These are phyloP conservation scores for Gyromitra esculenta DNA, from an alignment of 2,329 filamentous ascomycete species.

Conservation along the genomic window DNA sequence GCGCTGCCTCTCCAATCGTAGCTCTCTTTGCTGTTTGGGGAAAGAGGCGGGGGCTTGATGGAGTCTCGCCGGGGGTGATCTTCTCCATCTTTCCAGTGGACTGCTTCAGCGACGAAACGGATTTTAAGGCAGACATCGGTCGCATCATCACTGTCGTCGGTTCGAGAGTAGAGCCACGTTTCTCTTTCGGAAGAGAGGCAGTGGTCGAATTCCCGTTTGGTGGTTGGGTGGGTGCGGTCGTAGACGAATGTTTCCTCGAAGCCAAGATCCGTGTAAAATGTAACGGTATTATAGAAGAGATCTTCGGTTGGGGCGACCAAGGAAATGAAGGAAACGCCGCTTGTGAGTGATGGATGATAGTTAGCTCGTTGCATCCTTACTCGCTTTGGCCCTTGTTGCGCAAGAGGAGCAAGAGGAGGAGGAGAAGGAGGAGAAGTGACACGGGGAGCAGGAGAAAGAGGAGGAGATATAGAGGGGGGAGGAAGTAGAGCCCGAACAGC, in stretches of 20 bases:
- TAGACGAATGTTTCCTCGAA: constrained; percentile 57
- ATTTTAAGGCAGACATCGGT: constrained; percentile 57
- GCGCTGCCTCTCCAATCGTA: constrained; percentile 57
- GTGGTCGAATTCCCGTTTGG: constrained; percentile 55
- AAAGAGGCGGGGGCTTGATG: constrained; percentile 33
- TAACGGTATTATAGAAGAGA: constrained; percentile 57
- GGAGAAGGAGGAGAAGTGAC: background rate
- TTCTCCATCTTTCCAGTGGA: constrained; percentile 44
- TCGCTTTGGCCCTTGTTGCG: constrained; percentile 10
- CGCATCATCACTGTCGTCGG: constrained; percentile 51
- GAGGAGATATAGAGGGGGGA: background rate
- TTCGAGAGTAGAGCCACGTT: constrained; percentile 56
- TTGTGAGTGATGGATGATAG: constrained; percentile 43
- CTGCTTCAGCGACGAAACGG: constrained; percentile 54
- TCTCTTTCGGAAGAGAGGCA: constrained; percentile 57
- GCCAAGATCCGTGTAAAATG: constrained; percentile 57
- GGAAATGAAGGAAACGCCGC: constrained; percentile 58
- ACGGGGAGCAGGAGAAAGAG: background rate
- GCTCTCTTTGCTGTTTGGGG: constrained; percentile 37
- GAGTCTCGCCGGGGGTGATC: constrained; percentile 46
- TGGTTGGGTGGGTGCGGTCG: constrained; percentile 54
- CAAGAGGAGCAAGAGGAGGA: constrained; percentile 1
- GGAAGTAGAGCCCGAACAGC: background rate
- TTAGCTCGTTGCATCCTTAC: constrained; percentile 45
- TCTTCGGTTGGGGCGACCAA: constrained; percentile 57